Base-by-base conservation (phyloP, 208 protist genomes). In the Leishmania guyanensis region DNA sequence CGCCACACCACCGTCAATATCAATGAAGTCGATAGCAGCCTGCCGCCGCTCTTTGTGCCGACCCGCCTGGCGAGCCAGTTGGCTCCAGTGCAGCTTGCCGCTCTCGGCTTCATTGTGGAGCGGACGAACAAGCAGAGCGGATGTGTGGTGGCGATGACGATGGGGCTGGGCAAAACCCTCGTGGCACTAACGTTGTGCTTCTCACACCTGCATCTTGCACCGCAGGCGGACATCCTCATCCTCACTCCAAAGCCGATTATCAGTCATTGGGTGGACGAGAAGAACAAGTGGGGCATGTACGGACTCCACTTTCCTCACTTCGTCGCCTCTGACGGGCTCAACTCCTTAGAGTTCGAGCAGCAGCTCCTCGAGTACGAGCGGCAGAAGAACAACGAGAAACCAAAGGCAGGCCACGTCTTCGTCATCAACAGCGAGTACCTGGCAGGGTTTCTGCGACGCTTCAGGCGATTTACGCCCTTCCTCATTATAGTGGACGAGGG, bases 161-260 rank as follows among this genome's bases (percentile, higher is more conserved):
- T 98, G 95, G 95, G 95, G n/a, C 87, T 98, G 9, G 95, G 95
- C 43, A 97, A 98, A 78, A 97, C 95, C 22, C 90, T 98, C 2
- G 90, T 98, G 53, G 92, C 93, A 20, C 86, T 97, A 54, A 86
- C 88, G 3, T 51, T 95, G 43, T 95, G 90, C 77, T 97, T 89
- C 84, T 96, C 95, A 22, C 81, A 90, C 75, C 78, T 95, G 77
- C 82, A 89, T 76, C 26, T 86, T 20, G 65, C 77, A 46, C 86
- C 84, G 14, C 53, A 88, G 50, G 71, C 74, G 10, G 91, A 97
- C 80, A 80, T 98, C 36, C 87, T 98, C 50, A 92, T 98, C 79
- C 54, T 98, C 46, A 85, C 88, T 26, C 94, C 95, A 1, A 97
- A 96, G 77, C 85, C 86, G n/a, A 89, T 97, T 78, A 91, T 98